A percentile compares a stretch with the other conserved stretches of the same genome.
These are phyloP conservation scores for Vitis cinerea DNA, from an alignment of 164 flowering plant genomes.

Conservation along the genomic window DNA sequence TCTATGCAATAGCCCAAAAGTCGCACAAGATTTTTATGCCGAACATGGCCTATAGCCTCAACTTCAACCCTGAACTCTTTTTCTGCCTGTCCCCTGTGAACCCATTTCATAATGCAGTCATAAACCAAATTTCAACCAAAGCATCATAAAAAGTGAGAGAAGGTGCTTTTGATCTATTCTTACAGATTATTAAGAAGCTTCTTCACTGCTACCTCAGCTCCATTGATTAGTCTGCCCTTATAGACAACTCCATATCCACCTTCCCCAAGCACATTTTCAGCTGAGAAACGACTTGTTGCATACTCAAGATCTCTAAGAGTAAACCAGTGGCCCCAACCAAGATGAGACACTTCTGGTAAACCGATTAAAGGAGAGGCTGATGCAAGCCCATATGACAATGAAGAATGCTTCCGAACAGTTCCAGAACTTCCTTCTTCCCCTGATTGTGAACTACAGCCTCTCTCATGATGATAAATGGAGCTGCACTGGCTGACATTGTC, in stretches of 20 bases:
- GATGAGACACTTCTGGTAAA: constrained; percentile 84
- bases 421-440: constrained; percentile 83
- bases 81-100: constrained; percentile 75
- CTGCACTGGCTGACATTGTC: constrained; percentile 78
- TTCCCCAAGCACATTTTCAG: constrained; percentile 77
- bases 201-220: constrained; percentile 87
- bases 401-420: constrained; percentile 40
- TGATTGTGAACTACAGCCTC: constrained; percentile 71
- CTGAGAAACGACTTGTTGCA: constrained; percentile 67
- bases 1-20: constrained; percentile 77
- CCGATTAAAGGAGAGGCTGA: constrained; percentile 83
- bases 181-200: constrained; percentile 86
- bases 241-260: constrained; percentile 96
- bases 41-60: constrained; percentile 85
- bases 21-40: constrained; percentile 80
- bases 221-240: constrained; percentile 70
- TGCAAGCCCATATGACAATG: constrained; percentile 38
- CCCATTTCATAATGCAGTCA: constrained; percentile 8
- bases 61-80: constrained; percentile 81
- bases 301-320: constrained; percentile 80
- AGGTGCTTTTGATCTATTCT: constrained; percentile 23
- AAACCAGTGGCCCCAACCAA: constrained; percentile 99
- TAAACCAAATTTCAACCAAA: not conserved
- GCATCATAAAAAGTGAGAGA: not conserved
- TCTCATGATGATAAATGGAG: constrained; percentile 61